Evolutionary conservation across 805 yeast genomes (phyloP), one percentile per base, ranked within the genome.

Genomic region (Tetrapisispora namnaoensis): DNA sequence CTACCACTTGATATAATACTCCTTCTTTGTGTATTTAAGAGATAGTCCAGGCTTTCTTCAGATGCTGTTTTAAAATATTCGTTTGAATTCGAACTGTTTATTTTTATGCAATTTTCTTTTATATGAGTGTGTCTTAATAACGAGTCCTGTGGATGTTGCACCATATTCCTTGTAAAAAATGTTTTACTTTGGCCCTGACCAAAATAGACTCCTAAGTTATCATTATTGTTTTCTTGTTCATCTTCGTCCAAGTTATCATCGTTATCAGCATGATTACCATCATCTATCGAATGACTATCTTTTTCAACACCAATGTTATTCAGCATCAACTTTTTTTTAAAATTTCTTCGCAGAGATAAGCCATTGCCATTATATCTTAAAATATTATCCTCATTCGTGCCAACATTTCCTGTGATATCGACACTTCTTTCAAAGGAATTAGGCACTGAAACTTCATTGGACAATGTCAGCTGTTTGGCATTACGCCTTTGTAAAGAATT

Each of bases 401-500:
- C 37, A 8, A 27, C 16, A n/a, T 11, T 16, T 2, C 18, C 4
- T 13, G 13, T 2, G 9, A 5, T 16, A 13, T 9, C 32, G 17
- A 9, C 16, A 10, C 21, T 16, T 24, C 18, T 30, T 6, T n/a
- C 37, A 16, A n/a, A n/a, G 16, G 17, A 14, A 34, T 34, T n/a
- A 10, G 11, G 17, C 5, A 16, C 37, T n/a, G 17, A 17, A 9
- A 14, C 11, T 16, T 24, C 35, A 40, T 40, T n/a, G 4, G 37
- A 28, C 20, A 82, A 62, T 9, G 78, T 74, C 37, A 81, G 68
- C 52, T 78, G 72, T 62, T 83, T 83, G 54, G 80, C 62, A 56
- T 83, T 83, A 49, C 78, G 68, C 54, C 86, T 70, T 53, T 76
- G 77, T 49, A 81, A 59, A 1, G 83, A 70, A 55, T 70, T 76